Conservation (phyloP, 768 basidiomycete species). For the Gymnopilus dilepis region DNA sequence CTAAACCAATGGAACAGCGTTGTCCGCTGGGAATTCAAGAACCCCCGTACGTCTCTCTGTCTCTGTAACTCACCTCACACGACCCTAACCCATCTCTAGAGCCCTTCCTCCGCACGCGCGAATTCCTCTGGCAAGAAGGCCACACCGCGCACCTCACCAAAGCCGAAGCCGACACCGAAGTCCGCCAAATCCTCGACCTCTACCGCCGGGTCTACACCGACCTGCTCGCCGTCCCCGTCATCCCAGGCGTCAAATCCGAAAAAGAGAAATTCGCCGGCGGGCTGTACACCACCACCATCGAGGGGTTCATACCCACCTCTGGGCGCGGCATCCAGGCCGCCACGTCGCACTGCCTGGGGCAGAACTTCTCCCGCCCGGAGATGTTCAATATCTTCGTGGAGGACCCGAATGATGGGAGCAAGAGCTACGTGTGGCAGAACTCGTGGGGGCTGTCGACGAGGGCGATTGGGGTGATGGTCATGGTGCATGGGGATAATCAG, state of each 20-base stretch:
- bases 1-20: constrained; percentile 99
- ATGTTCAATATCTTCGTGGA: constrained; percentile 99
- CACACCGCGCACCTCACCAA: constrained; percentile 95
- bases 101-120: constrained; percentile 98
- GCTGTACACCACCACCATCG: constrained; percentile 96
- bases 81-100: constrained; percentile 47
- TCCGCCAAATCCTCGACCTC: constrained; percentile 91
- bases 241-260: constrained; percentile 96
- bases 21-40: constrained; percentile 99
- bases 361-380: constrained; percentile 94
- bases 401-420: constrained; percentile 76
- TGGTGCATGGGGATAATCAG: constrained; percentile 98
- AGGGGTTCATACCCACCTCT: constrained; percentile 96
- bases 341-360: constrained; percentile 98
- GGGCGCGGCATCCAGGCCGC: constrained; percentile 97
- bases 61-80: neutral
- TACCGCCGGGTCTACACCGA: constrained; percentile 97
- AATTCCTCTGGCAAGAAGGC: constrained; percentile 99
- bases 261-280: constrained; percentile 99
- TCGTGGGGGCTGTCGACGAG: constrained; percentile 98
- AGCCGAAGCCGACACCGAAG: constrained; percentile 89
- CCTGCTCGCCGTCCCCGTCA: constrained; percentile 95
- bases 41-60: constrained; percentile 70
- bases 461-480: constrained; percentile 98
- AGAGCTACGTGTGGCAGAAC: constrained; percentile 95